Base-by-base conservation (phyloP, 1,284 basidiomycete species). In the Mycosarcoma maydis region DNA sequence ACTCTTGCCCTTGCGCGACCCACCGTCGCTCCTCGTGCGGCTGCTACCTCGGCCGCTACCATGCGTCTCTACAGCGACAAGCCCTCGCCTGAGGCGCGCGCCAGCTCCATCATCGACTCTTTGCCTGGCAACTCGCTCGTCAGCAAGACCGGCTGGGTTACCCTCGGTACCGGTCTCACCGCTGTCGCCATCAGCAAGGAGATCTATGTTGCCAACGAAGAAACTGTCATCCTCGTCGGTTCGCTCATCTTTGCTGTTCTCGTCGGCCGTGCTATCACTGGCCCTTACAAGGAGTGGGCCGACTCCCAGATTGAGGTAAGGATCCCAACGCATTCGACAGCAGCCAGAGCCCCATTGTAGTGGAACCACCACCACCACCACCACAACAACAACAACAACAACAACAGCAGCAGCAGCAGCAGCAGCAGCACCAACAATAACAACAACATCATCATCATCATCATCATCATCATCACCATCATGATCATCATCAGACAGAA, bases 131-230 rank as follows among this genome's bases (percentile, higher is more conserved):
- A 91, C 72, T 91, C 91, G 34, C 87, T 97, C 83, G 87, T 95
- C 85, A 92, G 93, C 83, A 98, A 98, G 87, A 95, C 83, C 9
- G 92, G 93, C 70, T 89, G 91, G 68, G 90, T 94, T 80, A 86
- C 96, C 80, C 88, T 97, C 66, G 92, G 93, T 79, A 92, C 92
- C 34, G 94, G 92, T 82, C 86, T 93, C 64, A 86, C 90, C 62
- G 95, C 94, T 24, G 88, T 93, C 19, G 94, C 94, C 81, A 94
- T 98, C 85, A 96, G 93, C 34, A 91, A 94, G 83, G 95, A 98
- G 85, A 88, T 98, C 56, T 98, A 97, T 83, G 95, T 98, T 61
- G 88, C 95, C 80, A 97, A 97, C 84, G 94, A 97, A 85, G 80
- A 82, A 72, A 77, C 80, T 10, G 82, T 83, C 38, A 83, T 84